phyloP scores from a whole-genome alignment of 148 eudicot species.

The Rheum nobile region DNA sequence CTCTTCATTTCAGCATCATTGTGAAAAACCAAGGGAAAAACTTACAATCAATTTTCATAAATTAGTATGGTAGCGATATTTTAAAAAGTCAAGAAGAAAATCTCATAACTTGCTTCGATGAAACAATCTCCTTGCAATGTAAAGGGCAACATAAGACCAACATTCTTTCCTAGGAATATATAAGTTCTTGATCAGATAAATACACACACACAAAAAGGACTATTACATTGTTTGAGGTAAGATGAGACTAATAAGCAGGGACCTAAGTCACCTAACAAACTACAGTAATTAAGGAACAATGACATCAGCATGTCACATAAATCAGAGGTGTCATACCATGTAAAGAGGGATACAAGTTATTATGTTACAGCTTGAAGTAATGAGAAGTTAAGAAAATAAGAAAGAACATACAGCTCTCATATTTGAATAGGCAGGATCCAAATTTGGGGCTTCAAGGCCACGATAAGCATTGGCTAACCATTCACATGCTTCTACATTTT shows the following conservation, averaged over 20 bases:
- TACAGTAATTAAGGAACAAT: background rate
- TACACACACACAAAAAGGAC: background rate
- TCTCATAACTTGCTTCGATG: background rate
- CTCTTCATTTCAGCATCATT: background rate
- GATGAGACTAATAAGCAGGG: background rate
- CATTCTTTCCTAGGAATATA: background rate
- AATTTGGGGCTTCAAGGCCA: constrained; percentile 55
- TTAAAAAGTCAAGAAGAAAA: background rate
- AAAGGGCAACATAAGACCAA: background rate
- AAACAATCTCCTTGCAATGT: background rate
- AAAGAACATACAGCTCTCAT: constrained; percentile 69
- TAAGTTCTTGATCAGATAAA: background rate
- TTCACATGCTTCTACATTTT: constrained; percentile 88
- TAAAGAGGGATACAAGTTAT: background rate
- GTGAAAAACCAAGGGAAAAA: background rate
- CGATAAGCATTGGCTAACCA: constrained; percentile 76
- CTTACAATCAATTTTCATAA: background rate
- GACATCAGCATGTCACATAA: background rate
- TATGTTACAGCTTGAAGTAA: background rate
- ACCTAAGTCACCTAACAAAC: background rate
- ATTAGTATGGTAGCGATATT: background rate
- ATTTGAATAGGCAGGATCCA: constrained; percentile 69
- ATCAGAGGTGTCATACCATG: background rate
- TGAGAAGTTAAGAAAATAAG: background rate
- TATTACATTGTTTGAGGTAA: background rate